A percentile compares a stretch with the other conserved stretches of the same genome.
Evolutionary conservation across 2,329 filamentous ascomycete genomes (phyloP).

Genomic region (Aspergillus oerlinghausenensis): DNA sequence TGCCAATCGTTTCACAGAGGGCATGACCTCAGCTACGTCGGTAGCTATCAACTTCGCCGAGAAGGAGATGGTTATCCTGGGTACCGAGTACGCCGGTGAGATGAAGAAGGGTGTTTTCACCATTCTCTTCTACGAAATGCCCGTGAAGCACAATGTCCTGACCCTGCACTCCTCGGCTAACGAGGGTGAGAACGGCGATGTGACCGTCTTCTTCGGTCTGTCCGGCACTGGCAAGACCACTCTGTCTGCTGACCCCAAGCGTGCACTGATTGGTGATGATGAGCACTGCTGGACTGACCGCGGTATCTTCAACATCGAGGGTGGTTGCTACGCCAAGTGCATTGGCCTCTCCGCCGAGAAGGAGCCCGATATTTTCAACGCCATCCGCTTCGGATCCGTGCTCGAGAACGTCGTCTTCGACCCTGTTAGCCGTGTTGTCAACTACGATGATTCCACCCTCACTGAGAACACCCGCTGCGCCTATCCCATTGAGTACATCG

Average conservation of each 20-base stretch:
- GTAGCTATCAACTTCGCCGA: slow-evolving; percentile 98
- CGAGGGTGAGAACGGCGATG: slow-evolving; percentile 89
- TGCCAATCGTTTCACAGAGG: slow-evolving; percentile 94
- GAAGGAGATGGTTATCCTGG: slow-evolving; percentile 99
- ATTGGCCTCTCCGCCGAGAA: slow-evolving; percentile 97
- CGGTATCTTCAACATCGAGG: slow-evolving; percentile 99
- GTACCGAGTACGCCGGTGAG: slow-evolving; percentile 96
- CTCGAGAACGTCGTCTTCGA: slow-evolving; percentile 99
- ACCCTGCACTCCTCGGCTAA: slow-evolving; percentile 98
- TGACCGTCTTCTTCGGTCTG: slow-evolving; percentile 98
- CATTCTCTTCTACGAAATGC: slow-evolving; percentile 99
- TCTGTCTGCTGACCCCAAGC: slow-evolving; percentile 93
- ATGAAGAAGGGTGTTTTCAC: slow-evolving; percentile 99
- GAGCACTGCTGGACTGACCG: slow-evolving; percentile 99
- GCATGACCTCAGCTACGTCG: slow-evolving; percentile 97
- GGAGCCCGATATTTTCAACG: slow-evolving; percentile 95
- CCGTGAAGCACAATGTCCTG: slow-evolving; percentile 97
- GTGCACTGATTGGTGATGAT: slow-evolving; percentile 92
- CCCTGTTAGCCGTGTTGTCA: slow-evolving; percentile 78
- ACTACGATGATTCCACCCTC: slow-evolving; percentile 91
- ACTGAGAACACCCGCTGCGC: slow-evolving; percentile 98
- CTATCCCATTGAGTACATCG: slow-evolving; percentile 98
- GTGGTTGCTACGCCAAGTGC: slow-evolving; percentile 98
- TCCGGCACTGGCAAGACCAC: slow-evolving; percentile 99
- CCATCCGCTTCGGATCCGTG: slow-evolving; percentile 94